phyloP scores from a whole-genome alignment of 345 rosid genomes.

The Hypericum perforatum region DNA sequence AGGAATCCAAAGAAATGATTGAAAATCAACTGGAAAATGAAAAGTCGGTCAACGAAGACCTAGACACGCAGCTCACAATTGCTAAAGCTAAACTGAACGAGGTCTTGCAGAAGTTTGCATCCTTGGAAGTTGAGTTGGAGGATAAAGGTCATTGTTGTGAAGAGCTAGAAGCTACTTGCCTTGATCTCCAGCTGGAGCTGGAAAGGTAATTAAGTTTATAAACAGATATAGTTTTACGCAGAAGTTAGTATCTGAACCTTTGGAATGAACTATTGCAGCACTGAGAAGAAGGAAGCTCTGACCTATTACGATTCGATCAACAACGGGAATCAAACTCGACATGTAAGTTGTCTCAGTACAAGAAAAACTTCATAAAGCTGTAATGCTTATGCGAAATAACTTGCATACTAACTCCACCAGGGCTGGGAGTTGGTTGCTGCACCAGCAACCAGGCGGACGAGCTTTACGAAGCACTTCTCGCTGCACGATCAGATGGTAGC shows the following conservation, averaged over 20 bases:
- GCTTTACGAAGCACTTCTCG: conserved; percentile 33
- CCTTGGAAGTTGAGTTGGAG: conserved; percentile 79
- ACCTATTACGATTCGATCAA: conserved; percentile 21
- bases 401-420: conserved; percentile 20
- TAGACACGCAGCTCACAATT: conserved; percentile 69
- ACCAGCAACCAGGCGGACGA: conserved; percentile 24
- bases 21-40: conserved; percentile 69
- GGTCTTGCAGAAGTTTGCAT: conserved; percentile 56
- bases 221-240: too few relatives aligned
- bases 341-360: conserved; percentile 33
- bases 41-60: conserved; percentile 67
- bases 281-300: conserved; percentile 39
- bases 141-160: conserved; percentile 69
- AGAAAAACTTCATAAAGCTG: neutral
- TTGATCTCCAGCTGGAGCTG: conserved; percentile 84
- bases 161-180: conserved; percentile 78
- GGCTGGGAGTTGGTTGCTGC: conserved; percentile 62
- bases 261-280: conserved; percentile 31
- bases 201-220: conserved; percentile 50
- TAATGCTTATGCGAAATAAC: conserved; percentile 7
- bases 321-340: conserved; percentile 36
- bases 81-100: conserved; percentile 56
- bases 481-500: conserved; percentile 57
- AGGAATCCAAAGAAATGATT: conserved; percentile 39
- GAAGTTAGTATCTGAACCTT: neutral